Evolutionary conservation across 2,329 filamentous ascomycete species (phyloP).

Genomic region (Monosporascus sp.): DNA sequence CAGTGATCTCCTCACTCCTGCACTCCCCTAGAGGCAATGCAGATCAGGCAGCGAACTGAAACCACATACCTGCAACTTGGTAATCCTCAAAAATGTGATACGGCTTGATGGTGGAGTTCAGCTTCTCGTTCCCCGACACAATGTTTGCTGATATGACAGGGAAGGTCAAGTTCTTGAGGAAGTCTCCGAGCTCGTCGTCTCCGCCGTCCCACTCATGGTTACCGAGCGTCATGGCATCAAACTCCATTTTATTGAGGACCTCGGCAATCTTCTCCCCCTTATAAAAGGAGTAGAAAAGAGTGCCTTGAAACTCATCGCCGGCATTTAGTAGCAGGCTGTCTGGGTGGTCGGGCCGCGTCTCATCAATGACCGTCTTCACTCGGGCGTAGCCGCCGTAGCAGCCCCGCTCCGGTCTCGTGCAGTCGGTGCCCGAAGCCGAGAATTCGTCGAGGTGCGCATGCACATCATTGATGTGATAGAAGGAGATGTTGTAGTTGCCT

Average conservation of each 20-base stretch:
- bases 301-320: constrained; percentile 67
- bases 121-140: constrained; percentile 50
- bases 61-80: constrained; percentile 37
- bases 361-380: constrained; percentile 55
- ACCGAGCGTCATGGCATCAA: constrained; percentile 62
- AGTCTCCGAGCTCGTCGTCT: constrained; percentile 56
- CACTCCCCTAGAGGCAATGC: too few relatives aligned
- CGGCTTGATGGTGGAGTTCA: constrained; percentile 60
- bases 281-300: constrained; percentile 63
- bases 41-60: too few relatives aligned
- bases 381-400: constrained; percentile 62
- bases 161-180: constrained; percentile 59
- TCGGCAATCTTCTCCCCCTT: constrained; percentile 64
- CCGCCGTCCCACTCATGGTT: constrained; percentile 65
- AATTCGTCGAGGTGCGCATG: constrained; percentile 63
- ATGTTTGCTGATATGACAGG: constrained; percentile 61
- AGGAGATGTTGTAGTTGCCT: constrained; percentile 53
- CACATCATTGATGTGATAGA: constrained; percentile 67
- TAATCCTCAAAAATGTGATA: constrained; percentile 61
- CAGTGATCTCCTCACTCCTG: neutral
- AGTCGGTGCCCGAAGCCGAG: constrained; percentile 56
- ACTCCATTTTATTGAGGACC: constrained; percentile 59
- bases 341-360: constrained; percentile 50
- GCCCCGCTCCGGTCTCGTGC: constrained; percentile 47
- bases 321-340: constrained; percentile 60